Base-by-base conservation (phyloP, 805 yeast species). In the Jamesozyma piceae region DNA sequence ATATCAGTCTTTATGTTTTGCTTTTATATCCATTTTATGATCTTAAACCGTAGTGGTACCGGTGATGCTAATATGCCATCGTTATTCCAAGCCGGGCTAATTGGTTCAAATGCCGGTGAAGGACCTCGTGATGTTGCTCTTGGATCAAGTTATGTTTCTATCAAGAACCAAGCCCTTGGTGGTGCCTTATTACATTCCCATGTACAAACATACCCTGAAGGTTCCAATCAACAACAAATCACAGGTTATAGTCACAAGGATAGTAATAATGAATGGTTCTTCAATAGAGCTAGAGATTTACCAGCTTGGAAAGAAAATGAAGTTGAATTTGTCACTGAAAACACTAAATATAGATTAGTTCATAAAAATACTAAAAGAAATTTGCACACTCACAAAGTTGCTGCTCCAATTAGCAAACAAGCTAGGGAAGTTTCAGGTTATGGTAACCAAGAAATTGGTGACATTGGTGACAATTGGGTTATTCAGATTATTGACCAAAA, bases 171-270 rank as follows among this genome's bases (percentile, higher is more conserved):
- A 54, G 90, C 89, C 13, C 66, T 82, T 33, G 79, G 85, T 37
- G 87, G 89, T 41, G 78, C 80, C 45, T 66, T 86, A 49, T 66
- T 92, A 48, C 98, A 92, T 60, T 90, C 97, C 0, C 98, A 92
- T 59, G 69, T 72, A 15, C 95, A 84, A 59, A 62, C 73, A 11
- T 92, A 80, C 60, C 98, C 98, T 14, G 87, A 78, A 49, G 97
- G 97, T 3, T 85, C 96, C 2, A 73, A 75, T 48, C 97, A 92
- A 65, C 97, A 89, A 63, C 99, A 92, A 64, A 73, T 92, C 39
- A 92, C 98, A 22, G 85, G 92, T 5, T 92, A 92, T 62, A 85
- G 89, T 17, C 87, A 79, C 63, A 86, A 86, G 59, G 97, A 92
- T 62, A 65, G 72, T 41, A 90, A 92, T 65, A 92, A 90, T 61